These are phyloP conservation scores for Apiospora phragmitis DNA, from an alignment of 2,329 filamentous ascomycete species.

Conservation along the genomic window DNA sequence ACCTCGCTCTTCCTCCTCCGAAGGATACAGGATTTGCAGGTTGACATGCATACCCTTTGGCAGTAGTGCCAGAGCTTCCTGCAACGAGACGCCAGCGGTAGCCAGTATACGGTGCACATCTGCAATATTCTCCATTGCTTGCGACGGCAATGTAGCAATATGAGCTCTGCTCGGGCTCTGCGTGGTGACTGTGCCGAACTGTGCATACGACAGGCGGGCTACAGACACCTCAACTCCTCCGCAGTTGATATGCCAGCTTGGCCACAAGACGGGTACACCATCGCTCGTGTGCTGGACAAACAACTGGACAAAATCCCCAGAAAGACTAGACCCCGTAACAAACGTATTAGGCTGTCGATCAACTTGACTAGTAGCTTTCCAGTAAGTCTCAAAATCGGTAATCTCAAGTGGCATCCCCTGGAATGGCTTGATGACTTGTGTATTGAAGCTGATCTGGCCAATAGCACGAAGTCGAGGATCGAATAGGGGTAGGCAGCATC, in stretches of 20 bases:
- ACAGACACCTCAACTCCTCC: slow-evolving; percentile 80
- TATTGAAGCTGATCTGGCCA: slow-evolving; percentile 90
- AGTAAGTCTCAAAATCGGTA: slow-evolving; percentile 97
- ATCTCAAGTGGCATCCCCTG: slow-evolving; percentile 90
- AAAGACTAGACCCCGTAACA: slow-evolving; percentile 91
- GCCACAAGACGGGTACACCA: slow-evolving; percentile 83
- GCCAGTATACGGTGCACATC: slow-evolving; percentile 72
- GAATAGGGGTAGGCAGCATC: slow-evolving; percentile 85
- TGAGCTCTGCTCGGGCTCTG: slow-evolving; percentile 43
- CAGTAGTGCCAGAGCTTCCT: slow-evolving; percentile 73
- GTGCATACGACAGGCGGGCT: slow-evolving; percentile 72
- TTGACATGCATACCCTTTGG: slow-evolving; percentile 84
- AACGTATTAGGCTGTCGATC: slow-evolving; percentile 83
- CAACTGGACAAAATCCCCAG: slow-evolving; percentile 90
- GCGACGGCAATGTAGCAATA: slow-evolving; percentile 42
- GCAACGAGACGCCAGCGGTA: slow-evolving; percentile 75
- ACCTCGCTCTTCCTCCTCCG: slow-evolving; percentile 67
- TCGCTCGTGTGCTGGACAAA: slow-evolving; percentile 93
- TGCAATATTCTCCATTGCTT: slow-evolving; percentile 56
- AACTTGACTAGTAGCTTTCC: slow-evolving; percentile 95
- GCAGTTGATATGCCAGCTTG: slow-evolving; percentile 76
- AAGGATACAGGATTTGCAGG: slow-evolving; percentile 88
- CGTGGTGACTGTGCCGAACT: slow-evolving; percentile 61
- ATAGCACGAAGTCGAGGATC: slow-evolving; percentile 90
- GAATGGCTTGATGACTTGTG: slow-evolving; percentile 96